Conservation (phyloP, 2,329 filamentous ascomycete genomes). For the Talaromyces rugulosus region DNA sequence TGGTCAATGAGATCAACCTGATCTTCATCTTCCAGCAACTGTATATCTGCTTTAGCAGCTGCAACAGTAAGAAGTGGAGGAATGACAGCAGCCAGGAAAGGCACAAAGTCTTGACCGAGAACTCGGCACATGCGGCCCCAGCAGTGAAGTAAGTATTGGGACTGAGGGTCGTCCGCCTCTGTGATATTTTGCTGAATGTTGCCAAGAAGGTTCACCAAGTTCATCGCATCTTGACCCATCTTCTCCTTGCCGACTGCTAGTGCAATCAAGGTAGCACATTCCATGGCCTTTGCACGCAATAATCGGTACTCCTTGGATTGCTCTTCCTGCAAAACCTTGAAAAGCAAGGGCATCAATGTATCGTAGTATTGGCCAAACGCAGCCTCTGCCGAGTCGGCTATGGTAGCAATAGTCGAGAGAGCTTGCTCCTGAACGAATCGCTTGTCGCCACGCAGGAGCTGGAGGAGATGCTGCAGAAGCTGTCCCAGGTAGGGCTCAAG, state of each 20-base stretch:
- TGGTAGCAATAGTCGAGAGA: slow-evolving; percentile 94
- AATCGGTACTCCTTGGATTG: slow-evolving; percentile 91
- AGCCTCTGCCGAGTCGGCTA: slow-evolving; percentile 95
- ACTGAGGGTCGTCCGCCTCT: slow-evolving; percentile 90
- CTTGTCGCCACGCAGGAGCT: slow-evolving; percentile 84
- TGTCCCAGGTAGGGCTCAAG: slow-evolving; percentile 91
- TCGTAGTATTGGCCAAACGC: slow-evolving; percentile 95
- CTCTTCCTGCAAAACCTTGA: slow-evolving; percentile 82
- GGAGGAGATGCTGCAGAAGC: slow-evolving; percentile 77
- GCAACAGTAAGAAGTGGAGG: slow-evolving; percentile 87
- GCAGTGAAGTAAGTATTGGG: slow-evolving; percentile 95
- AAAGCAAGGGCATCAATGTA: slow-evolving; percentile 89
- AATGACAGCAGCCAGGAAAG: slow-evolving; percentile 90
- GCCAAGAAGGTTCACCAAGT: slow-evolving; percentile 80
- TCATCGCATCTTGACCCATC: slow-evolving; percentile 81
- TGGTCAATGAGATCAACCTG: slow-evolving; percentile 88
- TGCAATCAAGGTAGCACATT: slow-evolving; percentile 94
- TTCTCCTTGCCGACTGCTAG: slow-evolving; percentile 91
- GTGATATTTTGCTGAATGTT: slow-evolving; percentile 81
- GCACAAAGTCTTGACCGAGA: slow-evolving; percentile 82
- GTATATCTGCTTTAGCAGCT: slow-evolving; percentile 93
- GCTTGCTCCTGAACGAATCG: slow-evolving; percentile 97
- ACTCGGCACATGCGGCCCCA: slow-evolving; percentile 99
- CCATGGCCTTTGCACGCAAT: slow-evolving; percentile 95
- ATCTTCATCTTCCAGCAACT: slow-evolving; percentile 90